Evolutionary conservation across 2,329 filamentous ascomycete species (phyloP).

Genomic region (Amphichorda felina): DNA sequence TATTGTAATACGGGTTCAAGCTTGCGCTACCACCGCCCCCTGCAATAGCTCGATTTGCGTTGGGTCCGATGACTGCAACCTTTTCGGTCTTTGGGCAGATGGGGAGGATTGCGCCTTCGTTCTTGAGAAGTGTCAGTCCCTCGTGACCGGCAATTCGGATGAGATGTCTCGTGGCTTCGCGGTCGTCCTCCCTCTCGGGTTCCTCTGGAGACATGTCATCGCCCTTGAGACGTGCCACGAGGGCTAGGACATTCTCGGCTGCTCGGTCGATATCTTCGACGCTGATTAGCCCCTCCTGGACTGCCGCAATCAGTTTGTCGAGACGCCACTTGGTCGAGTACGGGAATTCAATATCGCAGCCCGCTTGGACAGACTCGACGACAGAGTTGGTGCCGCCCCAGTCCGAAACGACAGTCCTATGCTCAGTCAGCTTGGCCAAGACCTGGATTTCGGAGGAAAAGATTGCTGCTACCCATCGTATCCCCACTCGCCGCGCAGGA

Average conservation of each 20-base stretch:
- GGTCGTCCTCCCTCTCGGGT: slow-evolving; percentile 44
- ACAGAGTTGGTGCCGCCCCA: slow-evolving; percentile 48
- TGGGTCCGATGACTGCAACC: slow-evolving; percentile 56
- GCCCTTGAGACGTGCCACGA: slow-evolving; percentile 51
- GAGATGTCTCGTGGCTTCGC: slow-evolving; percentile 43
- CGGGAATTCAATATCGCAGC: slow-evolving; percentile 47
- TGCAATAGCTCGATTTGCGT: slow-evolving; percentile 55
- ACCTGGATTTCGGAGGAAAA: slow-evolving; percentile 10
- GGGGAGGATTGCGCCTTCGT: slow-evolving; percentile 45
- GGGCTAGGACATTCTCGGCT: slow-evolving; percentile 46
- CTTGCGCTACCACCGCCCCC: slow-evolving; percentile 57
- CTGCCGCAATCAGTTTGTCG: slow-evolving; percentile 41
- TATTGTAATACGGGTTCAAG: slow-evolving; percentile 57
- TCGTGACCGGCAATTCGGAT: slow-evolving; percentile 51
- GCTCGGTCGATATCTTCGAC: slow-evolving; percentile 40
- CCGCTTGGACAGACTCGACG: slow-evolving; percentile 40
- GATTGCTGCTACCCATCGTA: slow-evolving; percentile 41
- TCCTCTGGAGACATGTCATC: slow-evolving; percentile 42
- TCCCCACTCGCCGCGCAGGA: slow-evolving; percentile 49
- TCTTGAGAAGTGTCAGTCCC: slow-evolving; percentile 53
- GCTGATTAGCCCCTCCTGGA: slow-evolving; percentile 34
- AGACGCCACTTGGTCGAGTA: slow-evolving; percentile 42
- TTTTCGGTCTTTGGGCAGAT: slow-evolving; percentile 41
- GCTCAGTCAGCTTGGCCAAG: neutral
- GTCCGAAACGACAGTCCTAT: slow-evolving; percentile 43